phyloP scores from a whole-genome alignment of 768 basidiomycete genomes.

The Podaxis mareebaensis region DNA sequence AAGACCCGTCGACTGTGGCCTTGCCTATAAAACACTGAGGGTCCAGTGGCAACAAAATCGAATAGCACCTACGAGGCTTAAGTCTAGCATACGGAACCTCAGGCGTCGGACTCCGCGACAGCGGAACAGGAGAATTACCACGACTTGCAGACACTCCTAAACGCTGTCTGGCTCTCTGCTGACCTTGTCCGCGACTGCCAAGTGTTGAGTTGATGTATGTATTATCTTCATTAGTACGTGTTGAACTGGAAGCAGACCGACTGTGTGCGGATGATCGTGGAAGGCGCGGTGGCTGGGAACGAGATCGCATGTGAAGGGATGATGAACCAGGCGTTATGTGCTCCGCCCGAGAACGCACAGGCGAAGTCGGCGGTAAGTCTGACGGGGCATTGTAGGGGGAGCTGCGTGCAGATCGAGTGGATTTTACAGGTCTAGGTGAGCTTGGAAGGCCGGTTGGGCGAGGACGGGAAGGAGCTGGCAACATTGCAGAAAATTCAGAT shows the following conservation, averaged over 20 bases:
- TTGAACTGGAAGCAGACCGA: neutral
- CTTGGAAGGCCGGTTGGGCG: slow-evolving; percentile 6
- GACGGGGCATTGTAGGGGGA: neutral
- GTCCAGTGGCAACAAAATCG: no score
- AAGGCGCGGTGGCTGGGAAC: slow-evolving; percentile 3
- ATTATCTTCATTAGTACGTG: neutral
- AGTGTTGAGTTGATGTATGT: neutral
- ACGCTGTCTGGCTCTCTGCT: neutral
- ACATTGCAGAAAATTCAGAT: neutral
- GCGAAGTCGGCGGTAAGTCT: neutral
- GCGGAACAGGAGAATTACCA: neutral
- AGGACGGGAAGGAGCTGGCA: neutral
- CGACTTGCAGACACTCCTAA: neutral
- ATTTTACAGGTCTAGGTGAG: slow-evolving; percentile 1
- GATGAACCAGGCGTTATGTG: neutral
- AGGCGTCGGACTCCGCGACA: neutral
- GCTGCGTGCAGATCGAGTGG: neutral
- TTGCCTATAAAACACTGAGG: neutral
- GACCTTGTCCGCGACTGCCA: neutral
- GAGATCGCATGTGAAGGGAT: slow-evolving; percentile 1
- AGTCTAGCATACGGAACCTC: neutral
- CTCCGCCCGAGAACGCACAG: neutral
- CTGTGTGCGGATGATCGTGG: neutral
- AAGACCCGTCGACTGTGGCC: neutral
- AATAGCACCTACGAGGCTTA: neutral